Base-by-base conservation (phyloP, 352 stramenopile species). In the Globisporangium cystogenes region DNA sequence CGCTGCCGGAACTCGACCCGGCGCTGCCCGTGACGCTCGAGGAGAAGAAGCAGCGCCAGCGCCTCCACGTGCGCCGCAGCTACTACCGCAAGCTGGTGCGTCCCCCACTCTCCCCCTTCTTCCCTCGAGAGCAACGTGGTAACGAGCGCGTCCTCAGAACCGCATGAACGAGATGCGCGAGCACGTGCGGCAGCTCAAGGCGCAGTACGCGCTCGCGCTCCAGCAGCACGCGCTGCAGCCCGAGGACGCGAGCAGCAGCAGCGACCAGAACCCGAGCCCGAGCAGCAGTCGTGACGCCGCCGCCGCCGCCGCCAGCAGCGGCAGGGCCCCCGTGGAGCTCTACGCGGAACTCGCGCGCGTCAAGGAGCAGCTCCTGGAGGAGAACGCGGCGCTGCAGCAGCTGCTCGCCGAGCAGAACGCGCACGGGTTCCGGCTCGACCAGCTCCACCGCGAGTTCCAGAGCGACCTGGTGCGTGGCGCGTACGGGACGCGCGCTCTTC, bases 1-100 rank as follows among this genome's bases (percentile, higher is more conserved):
- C 23, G 33, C 43, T 47, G 21, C 41, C 52, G 14, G 48, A 26
- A 37, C 37, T 52, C 26, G 50, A 56, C 27, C 39, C 37, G 11
- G 37, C 18, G 21, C 47, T 51, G 24, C 59, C 55, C 14, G 41
- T 71, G 18, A 75, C 66, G 26, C 37, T 49, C 46, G 67, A 79
- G 48, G 57, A 79, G 40, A 74, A 74, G 43, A 72, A 78, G n/a
- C 70, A 66, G 52, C 71, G 74, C 10, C 76, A 89, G 58, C 74
- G 75, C n/a, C 60, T 76, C 55, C 68, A 87, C 53, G 78, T 87
- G 41, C 59, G 61, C 2, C 67, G 67, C 43, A 75, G 67, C 54
- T 75, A 75, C 64, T 75, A 75, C 54, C 65, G 68, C 54, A 72
- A 75, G 26, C 61, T 62, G 39, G 64, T 72, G 45, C 43, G 53